A percentile compares a stretch with the other conserved stretches of the same genome.
phyloP scores from a whole-genome alignment of 208 protist genomes.

The Leptomonas pyrrhocoris region DNA sequence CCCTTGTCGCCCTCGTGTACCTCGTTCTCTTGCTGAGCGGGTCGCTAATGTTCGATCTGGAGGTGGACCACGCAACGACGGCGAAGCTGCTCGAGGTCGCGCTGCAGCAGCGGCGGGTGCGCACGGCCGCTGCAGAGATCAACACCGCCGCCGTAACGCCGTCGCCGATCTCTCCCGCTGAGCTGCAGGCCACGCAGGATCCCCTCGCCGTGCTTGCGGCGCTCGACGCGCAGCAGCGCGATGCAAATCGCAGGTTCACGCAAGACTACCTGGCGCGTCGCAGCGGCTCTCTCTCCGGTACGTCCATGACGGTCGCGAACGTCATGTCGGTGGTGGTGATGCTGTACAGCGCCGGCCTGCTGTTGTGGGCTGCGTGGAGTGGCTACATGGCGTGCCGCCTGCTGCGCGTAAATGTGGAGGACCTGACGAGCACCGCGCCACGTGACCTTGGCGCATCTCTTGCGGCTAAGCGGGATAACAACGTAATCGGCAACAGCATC shows the following conservation, averaged over 20 bases:
- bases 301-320: neutral
- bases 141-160: neutral
- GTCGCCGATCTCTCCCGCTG: neutral
- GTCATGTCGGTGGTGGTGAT: constrained; percentile 3
- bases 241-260: constrained; percentile 16
- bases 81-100: neutral
- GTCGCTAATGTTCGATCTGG: constrained; percentile 42
- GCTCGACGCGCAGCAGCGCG: constrained; percentile 13
- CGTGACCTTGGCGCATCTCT: constrained; percentile 8
- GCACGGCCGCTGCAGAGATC: neutral
- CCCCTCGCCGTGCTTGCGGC: constrained; percentile 10
- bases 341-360: constrained; percentile 25
- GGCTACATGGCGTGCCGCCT: constrained; percentile 27
- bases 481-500: neutral
- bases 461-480: no score
- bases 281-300: neutral
- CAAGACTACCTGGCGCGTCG: constrained; percentile 17
- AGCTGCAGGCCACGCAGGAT: constrained; percentile 2
- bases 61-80: constrained; percentile 10
- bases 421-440: constrained; percentile 16
- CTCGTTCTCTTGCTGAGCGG: constrained; percentile 44
- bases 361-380: constrained; percentile 33
- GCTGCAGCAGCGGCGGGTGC: constrained; percentile 4
- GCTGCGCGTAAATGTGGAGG: constrained; percentile 31
- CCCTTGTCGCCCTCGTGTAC: constrained; percentile 60